Percentiles rank a stretch among this genome's conserved stretches.
phyloP scores from a whole-genome alignment of 345 rosid species.

The Boechera divaricarpa region DNA sequence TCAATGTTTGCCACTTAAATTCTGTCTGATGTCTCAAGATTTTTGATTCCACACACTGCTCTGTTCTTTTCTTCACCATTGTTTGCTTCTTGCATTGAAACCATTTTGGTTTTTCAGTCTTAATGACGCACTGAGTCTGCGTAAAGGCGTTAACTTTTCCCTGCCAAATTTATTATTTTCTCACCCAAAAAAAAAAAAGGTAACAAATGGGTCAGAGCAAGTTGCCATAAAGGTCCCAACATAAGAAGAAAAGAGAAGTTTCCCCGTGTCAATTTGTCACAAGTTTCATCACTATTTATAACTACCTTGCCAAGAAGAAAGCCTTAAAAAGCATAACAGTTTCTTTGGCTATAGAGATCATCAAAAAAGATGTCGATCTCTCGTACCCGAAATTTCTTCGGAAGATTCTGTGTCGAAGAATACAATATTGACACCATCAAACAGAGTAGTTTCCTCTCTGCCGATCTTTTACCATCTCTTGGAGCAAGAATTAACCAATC shows the following conservation, averaged over 20 bases:
- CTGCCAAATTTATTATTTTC: conserved; percentile 28
- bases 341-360: conserved; percentile 11
- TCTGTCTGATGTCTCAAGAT: conserved; percentile 31
- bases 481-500: conserved; percentile 89
- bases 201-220: conserved; percentile 42
- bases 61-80: conserved; percentile 44
- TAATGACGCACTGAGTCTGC: conserved; percentile 52
- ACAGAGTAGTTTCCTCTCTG: conserved; percentile 72
- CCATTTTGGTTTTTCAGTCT: conserved; percentile 33
- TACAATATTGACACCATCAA: conserved; percentile 51
- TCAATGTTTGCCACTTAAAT: conserved; percentile 74
- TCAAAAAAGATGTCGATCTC: conserved; percentile 57
- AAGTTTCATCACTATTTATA: conserved; percentile 54
- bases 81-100: conserved; percentile 44
- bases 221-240: conserved; percentile 47
- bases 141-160: conserved; percentile 45
- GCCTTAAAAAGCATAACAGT: conserved; percentile 23
- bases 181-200: background rate
- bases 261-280: conserved; percentile 59
- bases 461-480: conserved; percentile 89
- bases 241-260: conserved; percentile 42
- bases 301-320: conserved; percentile 43
- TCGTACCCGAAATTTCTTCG: conserved; percentile 67
- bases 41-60: conserved; percentile 21
- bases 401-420: conserved; percentile 77